These are phyloP conservation scores for Wickerhamomyces sp. DNA, from an alignment of 1,139 yeast species.

Conservation along the genomic window DNA sequence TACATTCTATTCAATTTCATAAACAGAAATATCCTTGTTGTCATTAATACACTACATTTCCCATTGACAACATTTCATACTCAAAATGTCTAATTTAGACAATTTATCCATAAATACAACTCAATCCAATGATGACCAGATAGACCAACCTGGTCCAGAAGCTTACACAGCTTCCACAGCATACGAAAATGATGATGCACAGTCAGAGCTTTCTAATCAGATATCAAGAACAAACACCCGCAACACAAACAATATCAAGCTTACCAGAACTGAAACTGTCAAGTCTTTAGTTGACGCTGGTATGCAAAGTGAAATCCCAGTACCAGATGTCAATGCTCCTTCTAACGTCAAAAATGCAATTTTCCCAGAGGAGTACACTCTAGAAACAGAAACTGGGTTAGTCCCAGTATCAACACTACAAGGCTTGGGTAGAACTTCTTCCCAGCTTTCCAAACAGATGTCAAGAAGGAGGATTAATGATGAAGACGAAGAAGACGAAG, in stretches of 20 bases:
- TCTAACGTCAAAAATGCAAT: slow-evolving; percentile 54
- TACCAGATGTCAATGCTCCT: slow-evolving; percentile 59
- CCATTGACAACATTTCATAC: neutral
- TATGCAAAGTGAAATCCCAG: slow-evolving; percentile 45
- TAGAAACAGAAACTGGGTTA: slow-evolving; percentile 83
- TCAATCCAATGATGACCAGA: slow-evolving; percentile 2
- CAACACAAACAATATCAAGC: slow-evolving; percentile 23
- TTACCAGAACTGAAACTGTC: slow-evolving; percentile 62
- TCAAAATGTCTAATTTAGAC: neutral
- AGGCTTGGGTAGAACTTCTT: slow-evolving; percentile 54
- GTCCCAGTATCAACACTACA: slow-evolving; percentile 76
- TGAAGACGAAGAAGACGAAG: slow-evolving; percentile 14
- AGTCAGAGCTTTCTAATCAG: slow-evolving; percentile 34
- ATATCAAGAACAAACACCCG: slow-evolving; percentile 28
- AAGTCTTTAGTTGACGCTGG: slow-evolving; percentile 65
- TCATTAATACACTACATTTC: neutral
- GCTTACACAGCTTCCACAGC: slow-evolving; percentile 25
- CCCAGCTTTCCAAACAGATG: slow-evolving; percentile 32
- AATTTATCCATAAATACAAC: neutral
- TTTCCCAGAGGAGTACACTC: slow-evolving; percentile 86
- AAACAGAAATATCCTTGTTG: neutral
- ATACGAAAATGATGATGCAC: slow-evolving; percentile 37
- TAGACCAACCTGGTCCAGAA: slow-evolving; percentile 12
- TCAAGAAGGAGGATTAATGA: slow-evolving; percentile 19
- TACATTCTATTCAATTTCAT: too few relatives aligned